These are phyloP conservation scores for Xylaria arbuscula DNA, from an alignment of 2,329 filamentous ascomycete genomes.

Conservation along the genomic window DNA sequence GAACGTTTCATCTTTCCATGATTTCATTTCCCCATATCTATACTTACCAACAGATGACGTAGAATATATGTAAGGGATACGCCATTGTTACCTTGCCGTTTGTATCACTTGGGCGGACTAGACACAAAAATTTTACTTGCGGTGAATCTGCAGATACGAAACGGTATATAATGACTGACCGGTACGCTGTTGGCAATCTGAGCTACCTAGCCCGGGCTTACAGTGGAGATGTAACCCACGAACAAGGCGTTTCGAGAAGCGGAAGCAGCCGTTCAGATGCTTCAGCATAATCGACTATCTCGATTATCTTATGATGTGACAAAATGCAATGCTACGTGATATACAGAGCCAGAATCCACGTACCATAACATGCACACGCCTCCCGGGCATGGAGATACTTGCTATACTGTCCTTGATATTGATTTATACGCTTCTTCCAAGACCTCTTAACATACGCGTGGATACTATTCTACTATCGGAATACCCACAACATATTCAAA, in stretches of 20 bases:
- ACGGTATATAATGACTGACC: slow-evolving; percentile 4
- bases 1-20: neutral
- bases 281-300: neutral
- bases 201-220: neutral
- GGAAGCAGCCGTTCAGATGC: neutral
- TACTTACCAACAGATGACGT: neutral
- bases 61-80: neutral
- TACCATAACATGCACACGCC: neutral
- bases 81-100: neutral
- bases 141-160: neutral
- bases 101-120: neutral
- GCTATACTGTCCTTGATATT: neutral
- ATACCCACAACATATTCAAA: too few relatives aligned
- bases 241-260: neutral
- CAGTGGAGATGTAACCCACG: slow-evolving; percentile 2
- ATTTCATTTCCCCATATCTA: neutral
- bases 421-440: neutral
- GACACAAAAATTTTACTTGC: neutral
- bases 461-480: too few relatives aligned
- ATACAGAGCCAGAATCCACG: neutral
- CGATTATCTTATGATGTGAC: neutral
- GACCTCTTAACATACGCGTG: too few relatives aligned
- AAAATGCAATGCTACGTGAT: neutral
- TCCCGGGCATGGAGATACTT: neutral
- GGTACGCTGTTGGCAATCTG: neutral